Evolutionary conservation across 2,329 filamentous ascomycete species (phyloP).

Genomic region (Colletotrichum magnum): DNA sequence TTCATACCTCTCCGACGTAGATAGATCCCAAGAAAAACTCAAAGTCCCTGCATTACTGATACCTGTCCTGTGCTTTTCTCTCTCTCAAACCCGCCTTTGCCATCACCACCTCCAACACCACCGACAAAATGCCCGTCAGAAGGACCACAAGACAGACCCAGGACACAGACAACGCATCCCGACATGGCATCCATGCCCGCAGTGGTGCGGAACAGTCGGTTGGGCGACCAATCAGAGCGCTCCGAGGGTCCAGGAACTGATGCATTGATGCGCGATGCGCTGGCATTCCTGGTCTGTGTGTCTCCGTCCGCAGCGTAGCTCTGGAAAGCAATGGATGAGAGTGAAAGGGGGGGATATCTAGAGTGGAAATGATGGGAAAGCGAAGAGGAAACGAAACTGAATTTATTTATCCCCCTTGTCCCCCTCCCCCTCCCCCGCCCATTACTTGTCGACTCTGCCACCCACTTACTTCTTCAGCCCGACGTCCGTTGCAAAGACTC

Average conservation of each 20-base stretch:
- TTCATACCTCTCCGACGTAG: not conserved
- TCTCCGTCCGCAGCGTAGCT: conserved; percentile 45
- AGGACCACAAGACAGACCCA: not conserved
- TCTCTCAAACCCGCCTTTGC: no score
- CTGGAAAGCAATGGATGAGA: conserved; percentile 36
- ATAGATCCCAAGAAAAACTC: no score
- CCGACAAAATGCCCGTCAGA: not conserved
- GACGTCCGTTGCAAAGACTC: no score
- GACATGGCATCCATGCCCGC: conserved; percentile 24
- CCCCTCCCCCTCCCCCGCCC: not conserved
- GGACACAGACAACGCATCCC: conserved; percentile 26
- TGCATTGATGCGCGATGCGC: conserved; percentile 44
- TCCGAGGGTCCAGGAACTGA: conserved; percentile 19
- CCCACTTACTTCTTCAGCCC: no score
- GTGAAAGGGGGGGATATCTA: not conserved
- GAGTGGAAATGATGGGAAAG: not conserved
- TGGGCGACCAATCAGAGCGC: conserved; percentile 33
- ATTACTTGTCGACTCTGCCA: not conserved
- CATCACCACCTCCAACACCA: not conserved
- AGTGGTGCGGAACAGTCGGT: conserved; percentile 33
- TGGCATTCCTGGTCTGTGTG: conserved; percentile 52
- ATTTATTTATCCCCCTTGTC: conserved; percentile 7
- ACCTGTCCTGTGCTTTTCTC: no score
- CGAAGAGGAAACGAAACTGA: not conserved
- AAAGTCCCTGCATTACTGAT: not conserved